Conservation (phyloP, 148 eudicot species). For the Suaeda aralocaspica region DNA sequence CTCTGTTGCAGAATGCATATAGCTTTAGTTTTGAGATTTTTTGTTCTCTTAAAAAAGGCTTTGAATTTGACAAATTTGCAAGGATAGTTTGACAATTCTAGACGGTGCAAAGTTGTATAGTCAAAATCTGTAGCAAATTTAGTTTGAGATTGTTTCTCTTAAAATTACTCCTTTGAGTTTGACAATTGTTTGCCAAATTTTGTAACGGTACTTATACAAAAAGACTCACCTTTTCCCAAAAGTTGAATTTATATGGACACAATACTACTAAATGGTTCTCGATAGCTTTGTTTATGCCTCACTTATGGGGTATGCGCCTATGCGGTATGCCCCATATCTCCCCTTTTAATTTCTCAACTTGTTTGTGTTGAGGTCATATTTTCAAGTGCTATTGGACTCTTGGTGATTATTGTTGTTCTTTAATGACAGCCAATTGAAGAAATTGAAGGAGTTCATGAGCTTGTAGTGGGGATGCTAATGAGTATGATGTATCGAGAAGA, state of each 20-base stretch:
- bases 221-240: neutral
- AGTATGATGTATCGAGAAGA: constrained; percentile 8
- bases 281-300: neutral
- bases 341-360: neutral
- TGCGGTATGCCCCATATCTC: too few relatives aligned
- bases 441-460: constrained; percentile 29
- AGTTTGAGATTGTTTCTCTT: neutral
- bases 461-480: constrained; percentile 8
- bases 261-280: neutral
- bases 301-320: too few relatives aligned
- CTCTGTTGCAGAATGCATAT: neutral
- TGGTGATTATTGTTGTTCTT: neutral
- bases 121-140: neutral
- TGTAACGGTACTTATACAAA: neutral
- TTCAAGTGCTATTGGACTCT: too few relatives aligned
- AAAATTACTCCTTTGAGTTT: neutral
- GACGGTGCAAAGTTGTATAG: too few relatives aligned
- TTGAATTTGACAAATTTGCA: too few relatives aligned
- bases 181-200: neutral
- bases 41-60: neutral
- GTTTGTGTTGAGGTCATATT: neutral
- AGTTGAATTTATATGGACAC: constrained; percentile 1
- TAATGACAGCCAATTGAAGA: constrained; percentile 36
- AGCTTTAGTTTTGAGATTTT: neutral
- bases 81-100: too few relatives aligned